Evolutionary conservation across 2,329 filamentous ascomycete species (phyloP), one percentile per base, ranked within the genome.

Genomic region (Cladosporium sp.): DNA sequence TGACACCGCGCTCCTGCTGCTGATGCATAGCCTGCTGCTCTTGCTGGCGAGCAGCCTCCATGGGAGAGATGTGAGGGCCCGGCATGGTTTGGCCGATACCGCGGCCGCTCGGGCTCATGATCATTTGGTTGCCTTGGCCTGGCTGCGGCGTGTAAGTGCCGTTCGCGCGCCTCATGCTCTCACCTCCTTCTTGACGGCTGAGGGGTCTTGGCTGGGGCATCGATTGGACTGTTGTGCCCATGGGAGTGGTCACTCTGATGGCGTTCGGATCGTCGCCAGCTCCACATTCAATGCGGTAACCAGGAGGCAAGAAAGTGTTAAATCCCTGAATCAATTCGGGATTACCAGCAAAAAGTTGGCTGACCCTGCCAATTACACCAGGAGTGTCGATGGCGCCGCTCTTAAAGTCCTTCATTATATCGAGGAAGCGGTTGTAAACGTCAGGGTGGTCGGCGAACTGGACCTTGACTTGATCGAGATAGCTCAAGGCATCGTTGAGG

Each of bases 351-450:
- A 99, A 99, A 1, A 99, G 81, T 47, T 90, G 89, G 1, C 93
- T 97, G 22, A 99, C 93, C 43, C 93, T 85, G 63, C 95, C 95
- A 60, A 99, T 99, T 2, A 99, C 93, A 1, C 93, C 93, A 0
- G 93, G 93, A 0, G 93, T 99, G 67, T 99, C 93, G 62, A 99
- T 99, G 3, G 91, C 90, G 72, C 96, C 92, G 62, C 90, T 96
- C 72, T 99, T 99, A 69, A 99, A 99, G 62, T 99, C 93, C 66
- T 99, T 99, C 93, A 99, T 99, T 43, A 99, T 99, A 61, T 99
- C 93, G 40, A 99, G 74, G 62, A 99, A 97, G 32, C 88, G 80
- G 64, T 97, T 97, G 64, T 99, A 99, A 0, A 99, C 93, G 68
- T 97, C 92, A 3, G 93, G 91, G 59, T 96, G 90, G 56, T 97